Base-by-base conservation (phyloP, 495 filamentous ascomycete genomes). In the Parmelia sp. region DNA sequence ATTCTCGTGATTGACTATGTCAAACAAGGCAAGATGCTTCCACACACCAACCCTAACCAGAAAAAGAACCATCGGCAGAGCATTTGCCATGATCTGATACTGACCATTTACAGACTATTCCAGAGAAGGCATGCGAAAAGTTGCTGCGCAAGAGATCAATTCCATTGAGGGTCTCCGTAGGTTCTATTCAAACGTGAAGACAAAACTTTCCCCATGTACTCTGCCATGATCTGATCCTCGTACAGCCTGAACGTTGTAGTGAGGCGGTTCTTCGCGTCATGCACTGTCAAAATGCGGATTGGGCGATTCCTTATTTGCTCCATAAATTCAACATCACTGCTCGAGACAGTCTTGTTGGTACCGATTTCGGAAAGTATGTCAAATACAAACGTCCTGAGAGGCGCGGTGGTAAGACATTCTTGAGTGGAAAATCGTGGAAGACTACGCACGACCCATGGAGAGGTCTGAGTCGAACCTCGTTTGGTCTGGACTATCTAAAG, bases 401-500 rank as follows among this genome's bases (percentile, higher is more conserved):
- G 8, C 72, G 78, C 11, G 79, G 77, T 15, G 78, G 79, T n/a
- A 82, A 79, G 62, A 78, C 81, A 0, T 70, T 83, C 36, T 70
- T 80, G 44, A 75, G 70, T 39, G 79, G 80, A 11, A 81, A 77
- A 61, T 74, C 80, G 21, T 84, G 79, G 72, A 78, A 74, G 58
- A 74, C 76, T 33, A 75, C 78, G 55, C 71, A 71, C 37, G 82
- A 84, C 70, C 82, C 82, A 37, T 84, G 80, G 81, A 74, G 81
- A 62, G 78, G 77, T 45, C 75, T 83, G 37, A 74, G 67, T 33
- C 73, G 78, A 57, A 77, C 76, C 25, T 76, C 76, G 5, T 84
- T 83, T 69, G 80, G 82, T 31, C 44, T 81, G 27, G 82, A 84
- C 68, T 83, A 84, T 68, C 71, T 84, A 62, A 79, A 79, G 63